A percentile compares a stretch with the other conserved stretches of the same genome.
Evolutionary conservation across 306 rosid genomes (phyloP).

Genomic region (Quercus mongolica): DNA sequence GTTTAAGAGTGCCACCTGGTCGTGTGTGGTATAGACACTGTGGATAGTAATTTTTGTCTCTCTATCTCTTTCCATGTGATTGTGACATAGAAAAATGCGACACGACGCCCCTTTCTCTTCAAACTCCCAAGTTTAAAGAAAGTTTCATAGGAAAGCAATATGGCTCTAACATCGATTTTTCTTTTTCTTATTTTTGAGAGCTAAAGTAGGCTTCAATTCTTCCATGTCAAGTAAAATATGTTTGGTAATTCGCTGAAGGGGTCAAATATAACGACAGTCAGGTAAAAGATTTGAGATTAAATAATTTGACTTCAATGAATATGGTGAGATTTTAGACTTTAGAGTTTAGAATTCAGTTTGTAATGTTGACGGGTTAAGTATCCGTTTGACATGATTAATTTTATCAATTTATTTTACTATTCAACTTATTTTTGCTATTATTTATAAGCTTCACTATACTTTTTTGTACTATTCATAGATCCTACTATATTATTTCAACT

Average conservation of each 20-base stretch:
- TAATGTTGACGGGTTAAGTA: neutral
- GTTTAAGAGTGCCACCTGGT: neutral
- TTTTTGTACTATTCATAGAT: no score
- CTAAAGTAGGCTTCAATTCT: no score
- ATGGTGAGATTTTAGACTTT: neutral
- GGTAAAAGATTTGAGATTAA: neutral
- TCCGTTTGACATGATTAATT: no score
- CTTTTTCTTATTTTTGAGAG: neutral
- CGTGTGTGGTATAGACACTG: neutral
- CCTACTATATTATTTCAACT: no score
- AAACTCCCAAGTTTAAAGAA: neutral
- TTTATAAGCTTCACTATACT: fast-evolving
- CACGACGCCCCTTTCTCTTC: neutral
- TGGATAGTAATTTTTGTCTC: neutral
- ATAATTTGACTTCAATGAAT: neutral
- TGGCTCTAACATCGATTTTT: neutral
- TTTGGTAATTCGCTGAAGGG: neutral
- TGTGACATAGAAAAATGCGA: neutral
- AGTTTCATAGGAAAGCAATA: neutral
- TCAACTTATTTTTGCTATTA: no score
- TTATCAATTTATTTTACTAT: no score
- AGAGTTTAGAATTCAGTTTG: neutral
- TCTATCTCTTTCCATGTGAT: neutral
- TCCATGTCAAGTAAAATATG: neutral
- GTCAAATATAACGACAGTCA: neutral